These are phyloP conservation scores for Groenewaldozyma tartarivorans DNA, from an alignment of 805 yeast species.

Conservation along the genomic window DNA sequence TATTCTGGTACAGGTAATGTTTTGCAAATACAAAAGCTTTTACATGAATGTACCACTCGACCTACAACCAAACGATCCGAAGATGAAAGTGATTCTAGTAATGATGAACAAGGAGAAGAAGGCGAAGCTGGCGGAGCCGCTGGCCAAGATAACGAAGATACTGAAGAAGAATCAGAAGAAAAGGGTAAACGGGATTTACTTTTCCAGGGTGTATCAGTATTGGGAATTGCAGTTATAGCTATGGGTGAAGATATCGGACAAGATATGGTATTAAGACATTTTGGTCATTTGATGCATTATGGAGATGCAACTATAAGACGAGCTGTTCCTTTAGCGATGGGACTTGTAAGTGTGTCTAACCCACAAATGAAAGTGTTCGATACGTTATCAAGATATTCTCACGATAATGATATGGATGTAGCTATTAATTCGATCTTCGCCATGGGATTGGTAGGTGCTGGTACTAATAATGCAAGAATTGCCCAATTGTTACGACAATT, in stretches of 20 bases:
- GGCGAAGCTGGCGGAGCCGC: slow-evolving; percentile 21
- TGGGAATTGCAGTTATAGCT: slow-evolving; percentile 89
- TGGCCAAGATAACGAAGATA: slow-evolving; percentile 7
- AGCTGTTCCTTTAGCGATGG: slow-evolving; percentile 98
- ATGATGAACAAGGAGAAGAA: slow-evolving; percentile 18
- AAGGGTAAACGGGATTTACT: slow-evolving; percentile 41
- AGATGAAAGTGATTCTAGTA: slow-evolving; percentile 35
- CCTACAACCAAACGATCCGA: slow-evolving; percentile 50
- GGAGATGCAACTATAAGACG: slow-evolving; percentile 86
- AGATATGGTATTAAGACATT: slow-evolving; percentile 94
- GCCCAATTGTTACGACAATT: slow-evolving; percentile 93
- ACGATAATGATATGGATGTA: slow-evolving; percentile 88
- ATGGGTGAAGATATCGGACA: slow-evolving; percentile 98
- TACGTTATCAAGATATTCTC: slow-evolving; percentile 90
- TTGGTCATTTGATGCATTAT: slow-evolving; percentile 95
- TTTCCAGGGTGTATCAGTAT: slow-evolving; percentile 79
- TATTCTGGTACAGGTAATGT: slow-evolving; percentile 98
- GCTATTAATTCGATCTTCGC: slow-evolving; percentile 91
- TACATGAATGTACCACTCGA: slow-evolving; percentile 71
- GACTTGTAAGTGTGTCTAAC: slow-evolving; percentile 81
- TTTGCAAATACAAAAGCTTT: slow-evolving; percentile 79
- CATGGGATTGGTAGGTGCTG: slow-evolving; percentile 98
- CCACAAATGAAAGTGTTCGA: slow-evolving; percentile 97
- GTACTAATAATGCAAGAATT: slow-evolving; percentile 95
- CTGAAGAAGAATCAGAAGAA: slow-evolving; percentile 26